Base-by-base conservation (phyloP, 2,329 filamentous ascomycete genomes). In the Aspergillus ustus region DNA sequence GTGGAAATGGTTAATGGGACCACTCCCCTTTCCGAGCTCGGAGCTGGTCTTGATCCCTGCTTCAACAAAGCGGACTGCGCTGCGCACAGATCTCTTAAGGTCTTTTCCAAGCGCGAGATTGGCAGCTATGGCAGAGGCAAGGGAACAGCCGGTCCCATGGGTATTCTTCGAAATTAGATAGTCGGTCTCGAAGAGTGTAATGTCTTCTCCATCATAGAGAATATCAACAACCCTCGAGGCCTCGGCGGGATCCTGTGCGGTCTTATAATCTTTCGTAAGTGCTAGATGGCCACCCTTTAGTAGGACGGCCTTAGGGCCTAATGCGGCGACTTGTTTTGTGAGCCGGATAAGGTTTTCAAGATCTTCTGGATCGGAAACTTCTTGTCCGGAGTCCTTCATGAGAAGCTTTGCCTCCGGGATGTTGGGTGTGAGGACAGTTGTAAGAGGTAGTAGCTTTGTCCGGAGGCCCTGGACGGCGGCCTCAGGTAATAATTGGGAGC, bases 241-340 rank as follows among this genome's bases (percentile, higher is more conserved):
- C 54, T 93, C 87, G 7, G 82, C 82, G 1, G 87, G 81, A 0
- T 75, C 79, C 49, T 78, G 81, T 0, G 91, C 89, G 0, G 85
- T 83, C 6, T 81, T 82, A 22, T 87, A 82, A 52, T 89, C 85
- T 53, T 81, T 83, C 5, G 84, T 88, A 65, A 98, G 85, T 1
- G 94, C 93, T n/a, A 90, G 77, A 78, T 98, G 95, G 0, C 94
- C 94, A 46, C 94, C 94, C 77, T 98, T 98, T 61, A 97, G 82
- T 9, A 98, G 83, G 31, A 97, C 90, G 80, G 90, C 93, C 66
- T 86, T 85, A 0, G 93, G 89, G 0, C 93, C 93, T 0, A 96
- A 80, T 1, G 77, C 74, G 44, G 87, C 85, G 7, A 97, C 82
- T 13, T 80, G 79, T 64, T 84, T 86, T 0, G 91, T 92, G 37